These are phyloP conservation scores for Neoboletus subvelutipes DNA, from an alignment of 768 basidiomycete genomes.

Conservation along the genomic window DNA sequence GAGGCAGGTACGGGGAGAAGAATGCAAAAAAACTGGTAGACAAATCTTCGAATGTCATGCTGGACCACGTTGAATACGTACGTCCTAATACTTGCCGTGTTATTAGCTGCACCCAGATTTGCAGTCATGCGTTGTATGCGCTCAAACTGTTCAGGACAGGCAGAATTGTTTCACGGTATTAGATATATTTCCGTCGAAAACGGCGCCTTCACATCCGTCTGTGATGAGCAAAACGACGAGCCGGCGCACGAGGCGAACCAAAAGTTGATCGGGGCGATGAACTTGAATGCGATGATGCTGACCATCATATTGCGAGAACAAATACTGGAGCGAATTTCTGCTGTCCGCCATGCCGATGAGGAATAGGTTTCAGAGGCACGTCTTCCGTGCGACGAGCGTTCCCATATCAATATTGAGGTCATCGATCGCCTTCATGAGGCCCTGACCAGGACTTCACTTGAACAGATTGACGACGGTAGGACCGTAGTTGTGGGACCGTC, in stretches of 20 bases:
- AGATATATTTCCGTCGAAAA: too few relatives aligned
- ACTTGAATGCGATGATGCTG: constrained; percentile 92
- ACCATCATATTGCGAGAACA: constrained; percentile 96
- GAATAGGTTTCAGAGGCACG: constrained; percentile 91
- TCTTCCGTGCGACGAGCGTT: constrained; percentile 67
- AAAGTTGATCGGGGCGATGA: constrained; percentile 88
- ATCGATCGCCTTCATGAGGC: constrained; percentile 75
- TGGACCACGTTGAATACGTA: too few relatives aligned
- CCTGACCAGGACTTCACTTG: constrained; percentile 65
- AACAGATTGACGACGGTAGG: constrained; percentile 56
- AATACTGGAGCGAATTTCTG: constrained; percentile 60
- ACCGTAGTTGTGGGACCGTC: too few relatives aligned
- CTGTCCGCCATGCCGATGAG: constrained; percentile 84
- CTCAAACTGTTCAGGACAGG: too few relatives aligned
- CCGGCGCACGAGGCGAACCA: constrained; percentile 73
- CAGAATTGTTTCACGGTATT: too few relatives aligned
- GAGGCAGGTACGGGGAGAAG: too few relatives aligned
- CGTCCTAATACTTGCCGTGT: too few relatives aligned
- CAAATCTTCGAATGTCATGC: too few relatives aligned
- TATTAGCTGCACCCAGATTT: too few relatives aligned
- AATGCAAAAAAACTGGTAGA: too few relatives aligned
- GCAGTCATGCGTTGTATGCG: too few relatives aligned
- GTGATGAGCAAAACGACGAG: constrained; percentile 26
- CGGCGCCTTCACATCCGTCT: too few relatives aligned
- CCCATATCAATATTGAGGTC: constrained; percentile 54